Evolutionary conservation across 345 rosid species (phyloP), one percentile per base, ranked within the genome.

Genomic region (Citrus hindsii): DNA sequence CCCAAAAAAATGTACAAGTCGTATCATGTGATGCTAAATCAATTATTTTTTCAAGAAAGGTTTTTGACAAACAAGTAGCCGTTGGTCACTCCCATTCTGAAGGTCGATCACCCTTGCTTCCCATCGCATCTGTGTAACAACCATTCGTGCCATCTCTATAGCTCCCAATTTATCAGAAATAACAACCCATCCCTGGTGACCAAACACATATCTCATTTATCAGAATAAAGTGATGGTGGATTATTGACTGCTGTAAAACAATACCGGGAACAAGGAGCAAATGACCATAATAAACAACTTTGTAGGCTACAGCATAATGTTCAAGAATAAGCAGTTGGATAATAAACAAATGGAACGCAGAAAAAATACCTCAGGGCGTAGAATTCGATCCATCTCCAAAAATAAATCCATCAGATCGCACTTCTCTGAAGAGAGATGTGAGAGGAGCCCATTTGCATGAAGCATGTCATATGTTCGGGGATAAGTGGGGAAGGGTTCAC

Each of bases 401-500:
- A 96, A 81, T 67, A 94, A 75, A 77, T 94, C 94, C 93, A 88
- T 88, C 84, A 92, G 75, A 79, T 88, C 83, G 38, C 99, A 96
- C 80, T 86, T 87, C 75, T 86, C 90, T 9, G 92, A 77, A 73
- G 85, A 84, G 37, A 92, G 85, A 79, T 80, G 92, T 40, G 99
- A 87, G 69, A 96, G 93, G 61, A 96, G 93, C 60, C 91, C 98
- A 82, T 90, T 84, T 78, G 97, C 99, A 75, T 94, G 98, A 83
- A 96, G 97, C 94, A 96, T 77, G 80, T 96, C 99, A 71, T 96
- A 96, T 67, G 99, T 94, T 76, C 99, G 87, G 28, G 98, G 98
- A 79, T 96, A 96, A 3, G 99, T 96, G 55, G 99, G 98, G 87
- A 96, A 96, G 56, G 98, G 92, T 83, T 96, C 98, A 81, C 99